Conservation (phyloP, 2,329 filamentous ascomycete genomes). For the Fusarium chaquense region DNA sequence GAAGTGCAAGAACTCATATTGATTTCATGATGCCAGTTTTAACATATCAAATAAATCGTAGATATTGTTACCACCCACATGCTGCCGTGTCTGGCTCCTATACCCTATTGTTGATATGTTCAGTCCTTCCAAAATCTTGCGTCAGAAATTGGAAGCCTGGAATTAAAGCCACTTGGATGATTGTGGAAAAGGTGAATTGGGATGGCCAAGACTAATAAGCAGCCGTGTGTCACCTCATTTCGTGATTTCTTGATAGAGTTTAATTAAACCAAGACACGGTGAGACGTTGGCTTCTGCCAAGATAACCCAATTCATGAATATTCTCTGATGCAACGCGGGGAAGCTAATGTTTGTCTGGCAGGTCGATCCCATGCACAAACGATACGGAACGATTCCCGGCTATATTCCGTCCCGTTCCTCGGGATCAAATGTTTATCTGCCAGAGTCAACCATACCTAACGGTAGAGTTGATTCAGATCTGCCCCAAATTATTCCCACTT, state of each 20-base stretch:
- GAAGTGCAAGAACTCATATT: no score
- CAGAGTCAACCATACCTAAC: not conserved
- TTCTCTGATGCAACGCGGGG: not conserved
- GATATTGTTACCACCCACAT: no score
- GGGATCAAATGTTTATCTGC: not conserved
- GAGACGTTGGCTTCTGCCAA: constrained; percentile 5
- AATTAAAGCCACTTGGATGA: no score
- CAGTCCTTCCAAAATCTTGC: no score
- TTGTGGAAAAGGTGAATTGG: no score
- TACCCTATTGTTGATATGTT: no score
- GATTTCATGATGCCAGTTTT: no score
- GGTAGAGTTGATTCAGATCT: not conserved
- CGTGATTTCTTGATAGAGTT: not conserved
- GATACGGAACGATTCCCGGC: not conserved
- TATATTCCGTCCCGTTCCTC: not conserved
- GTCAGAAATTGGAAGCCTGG: no score
- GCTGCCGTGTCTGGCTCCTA: no score
- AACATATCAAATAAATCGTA: no score
- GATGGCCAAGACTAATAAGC: not conserved
- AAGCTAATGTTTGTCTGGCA: constrained; percentile 9
- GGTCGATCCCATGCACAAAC: not conserved
- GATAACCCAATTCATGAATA: not conserved
- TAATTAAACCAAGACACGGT: not conserved
- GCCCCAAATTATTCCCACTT: not conserved
- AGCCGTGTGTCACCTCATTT: no score